Percentiles rank a stretch among this genome's conserved stretches.
phyloP scores from a whole-genome alignment of 2,329 filamentous ascomycete species.

The Pseudogymnoascus verrucosus region DNA sequence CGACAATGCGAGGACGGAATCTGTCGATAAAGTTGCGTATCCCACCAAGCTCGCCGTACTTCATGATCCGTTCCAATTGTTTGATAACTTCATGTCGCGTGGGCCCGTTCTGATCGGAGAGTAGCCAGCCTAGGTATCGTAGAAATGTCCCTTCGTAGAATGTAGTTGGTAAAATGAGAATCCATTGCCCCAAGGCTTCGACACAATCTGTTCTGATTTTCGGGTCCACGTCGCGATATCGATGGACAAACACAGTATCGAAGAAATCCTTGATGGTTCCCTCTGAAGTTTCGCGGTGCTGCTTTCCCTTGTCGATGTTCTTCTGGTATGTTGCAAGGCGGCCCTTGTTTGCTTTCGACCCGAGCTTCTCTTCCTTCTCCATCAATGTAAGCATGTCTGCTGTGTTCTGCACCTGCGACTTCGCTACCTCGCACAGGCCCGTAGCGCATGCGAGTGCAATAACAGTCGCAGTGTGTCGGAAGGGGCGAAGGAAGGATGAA shows the following conservation, averaged over 20 bases:
- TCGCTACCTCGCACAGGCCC: slow-evolving; percentile 65
- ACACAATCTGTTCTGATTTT: slow-evolving; percentile 85
- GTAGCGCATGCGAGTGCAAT: slow-evolving; percentile 73
- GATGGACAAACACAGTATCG: slow-evolving; percentile 86
- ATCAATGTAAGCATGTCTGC: slow-evolving; percentile 71
- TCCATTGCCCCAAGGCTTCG: slow-evolving; percentile 81
- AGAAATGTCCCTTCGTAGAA: slow-evolving; percentile 90
- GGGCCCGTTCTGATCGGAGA: slow-evolving; percentile 69
- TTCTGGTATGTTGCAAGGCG: slow-evolving; percentile 66
- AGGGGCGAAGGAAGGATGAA: slow-evolving; percentile 76
- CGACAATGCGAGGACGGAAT: slow-evolving; percentile 78
- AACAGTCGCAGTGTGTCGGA: slow-evolving; percentile 87
- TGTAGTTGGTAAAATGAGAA: slow-evolving; percentile 70
- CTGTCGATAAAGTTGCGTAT: slow-evolving; percentile 89
- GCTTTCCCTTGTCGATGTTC: slow-evolving; percentile 45
- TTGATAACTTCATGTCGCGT: slow-evolving; percentile 81
- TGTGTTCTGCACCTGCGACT: slow-evolving; percentile 61
- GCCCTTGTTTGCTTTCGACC: slow-evolving; percentile 65
- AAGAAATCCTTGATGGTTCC: slow-evolving; percentile 76
- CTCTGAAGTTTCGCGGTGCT: slow-evolving; percentile 49
- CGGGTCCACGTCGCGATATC: slow-evolving; percentile 89
- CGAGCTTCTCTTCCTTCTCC: slow-evolving; percentile 67
- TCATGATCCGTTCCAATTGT: slow-evolving; percentile 73
- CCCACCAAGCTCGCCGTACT: slow-evolving; percentile 63
- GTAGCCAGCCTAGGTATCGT: slow-evolving; percentile 89